Conservation (phyloP, 1,139 yeast genomes). For the Geotrichum aggregatum region DNA sequence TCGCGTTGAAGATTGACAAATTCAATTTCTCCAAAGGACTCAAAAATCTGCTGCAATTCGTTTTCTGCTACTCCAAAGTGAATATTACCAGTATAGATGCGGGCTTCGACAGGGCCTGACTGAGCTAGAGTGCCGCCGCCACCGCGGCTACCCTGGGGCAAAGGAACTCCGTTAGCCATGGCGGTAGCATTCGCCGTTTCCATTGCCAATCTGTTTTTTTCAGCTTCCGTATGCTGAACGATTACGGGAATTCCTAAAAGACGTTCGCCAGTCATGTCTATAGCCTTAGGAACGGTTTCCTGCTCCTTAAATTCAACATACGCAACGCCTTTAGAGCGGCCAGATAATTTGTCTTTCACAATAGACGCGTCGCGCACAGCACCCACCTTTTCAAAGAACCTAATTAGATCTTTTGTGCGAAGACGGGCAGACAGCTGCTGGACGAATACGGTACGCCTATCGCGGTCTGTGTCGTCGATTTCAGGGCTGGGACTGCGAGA, state of each 20-base stretch:
- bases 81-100: conserved; percentile 38
- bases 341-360: conserved; percentile 39
- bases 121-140: conserved; percentile 12
- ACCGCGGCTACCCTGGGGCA: not conserved
- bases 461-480: conserved; percentile 29
- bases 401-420: conserved; percentile 35
- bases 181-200: conserved; percentile 22
- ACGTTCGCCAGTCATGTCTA: conserved; percentile 38
- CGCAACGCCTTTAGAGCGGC: conserved; percentile 41
- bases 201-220: conserved; percentile 37
- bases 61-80: conserved; percentile 36
- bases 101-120: conserved; percentile 27
- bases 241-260: conserved; percentile 40
- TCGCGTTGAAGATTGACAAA: conserved; percentile 35
- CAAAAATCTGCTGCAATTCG: conserved; percentile 36
- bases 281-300: conserved; percentile 37
- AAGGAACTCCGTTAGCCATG: conserved; percentile 6
- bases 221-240: conserved; percentile 40
- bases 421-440: conserved; percentile 40
- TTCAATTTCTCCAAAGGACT: conserved; percentile 38
- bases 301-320: conserved; percentile 39
- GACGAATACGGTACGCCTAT: conserved; percentile 40
- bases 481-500: conserved; percentile 13
- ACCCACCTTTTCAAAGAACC: conserved; percentile 40
- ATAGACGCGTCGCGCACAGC: conserved; percentile 40